These are phyloP conservation scores for Aleurites moluccanus DNA, from an alignment of 441 rosid genomes.

Conservation along the genomic window DNA sequence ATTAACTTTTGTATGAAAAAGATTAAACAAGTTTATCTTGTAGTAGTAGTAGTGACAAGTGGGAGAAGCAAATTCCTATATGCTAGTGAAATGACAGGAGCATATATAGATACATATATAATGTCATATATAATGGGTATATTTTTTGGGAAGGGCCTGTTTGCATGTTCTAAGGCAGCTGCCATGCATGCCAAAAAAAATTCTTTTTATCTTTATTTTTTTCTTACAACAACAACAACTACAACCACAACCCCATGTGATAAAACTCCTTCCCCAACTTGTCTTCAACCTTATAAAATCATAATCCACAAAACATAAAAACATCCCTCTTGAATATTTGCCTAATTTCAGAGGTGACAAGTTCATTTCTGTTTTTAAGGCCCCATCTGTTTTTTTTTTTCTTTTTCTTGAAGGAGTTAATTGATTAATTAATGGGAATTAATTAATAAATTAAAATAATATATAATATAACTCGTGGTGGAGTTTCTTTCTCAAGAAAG, in stretches of 20 bases:
- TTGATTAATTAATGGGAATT: background rate
- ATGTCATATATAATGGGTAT: background rate
- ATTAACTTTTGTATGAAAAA: conserved; percentile 3
- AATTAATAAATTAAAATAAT: background rate
- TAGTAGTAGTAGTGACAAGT: conserved; percentile 24
- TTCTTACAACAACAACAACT: too few relatives aligned
- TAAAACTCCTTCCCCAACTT: conserved; percentile 28
- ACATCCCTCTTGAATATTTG: conserved; percentile 28
- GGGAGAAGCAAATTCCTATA: conserved; percentile 27
- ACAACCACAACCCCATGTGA: conserved; percentile 40
- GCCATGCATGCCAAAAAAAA: conserved; percentile 39
- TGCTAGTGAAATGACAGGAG: conserved; percentile 34
- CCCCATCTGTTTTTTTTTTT: conserved; percentile 30
- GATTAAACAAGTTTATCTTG: conserved; percentile 33
- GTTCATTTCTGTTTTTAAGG: conserved; percentile 26
- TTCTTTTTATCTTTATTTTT: background rate
- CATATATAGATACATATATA: conserved; percentile 8
- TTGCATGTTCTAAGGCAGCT: conserved; percentile 36
- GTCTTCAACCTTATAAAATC: conserved; percentile 22
- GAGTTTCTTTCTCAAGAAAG: conserved; percentile 17
- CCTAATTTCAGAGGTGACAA: conserved; percentile 32
- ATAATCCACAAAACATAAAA: conserved; percentile 18
- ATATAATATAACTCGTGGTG: background rate
- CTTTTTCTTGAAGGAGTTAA: background rate
- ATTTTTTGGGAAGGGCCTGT: background rate